phyloP scores from a whole-genome alignment of 805 yeast genomes.

The Saccharomycopsis sp. region DNA sequence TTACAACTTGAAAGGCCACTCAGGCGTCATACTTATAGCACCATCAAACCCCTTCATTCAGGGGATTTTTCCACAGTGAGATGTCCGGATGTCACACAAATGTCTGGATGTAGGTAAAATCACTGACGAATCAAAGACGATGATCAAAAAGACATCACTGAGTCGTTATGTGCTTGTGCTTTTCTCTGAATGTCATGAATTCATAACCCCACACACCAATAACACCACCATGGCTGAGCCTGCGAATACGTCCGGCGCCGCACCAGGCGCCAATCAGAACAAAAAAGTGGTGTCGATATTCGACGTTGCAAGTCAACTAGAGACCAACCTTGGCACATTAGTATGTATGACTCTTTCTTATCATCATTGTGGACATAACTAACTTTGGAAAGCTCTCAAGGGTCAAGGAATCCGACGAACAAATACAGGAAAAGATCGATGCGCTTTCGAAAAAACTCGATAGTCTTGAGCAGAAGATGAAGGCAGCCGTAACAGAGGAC shows the following conservation, averaged over 20 bases:
- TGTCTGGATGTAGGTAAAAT: no score
- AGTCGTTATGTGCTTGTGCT: no score
- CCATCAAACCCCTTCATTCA: no score
- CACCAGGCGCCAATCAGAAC: not conserved
- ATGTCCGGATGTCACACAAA: no score
- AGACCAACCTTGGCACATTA: constrained; percentile 7
- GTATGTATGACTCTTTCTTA: constrained; percentile 13
- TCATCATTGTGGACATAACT: not conserved
- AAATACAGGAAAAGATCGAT: constrained; percentile 9
- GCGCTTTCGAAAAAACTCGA: constrained; percentile 14
- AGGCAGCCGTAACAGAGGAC: not conserved
- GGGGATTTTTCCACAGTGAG: no score
- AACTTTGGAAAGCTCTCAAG: constrained; percentile 7
- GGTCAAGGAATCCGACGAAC: constrained; percentile 14
- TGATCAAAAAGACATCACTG: no score
- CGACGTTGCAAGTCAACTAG: constrained; percentile 16
- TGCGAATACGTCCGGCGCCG: not conserved
- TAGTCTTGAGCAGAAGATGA: constrained; percentile 1
- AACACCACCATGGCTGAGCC: no score
- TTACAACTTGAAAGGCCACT: no score
- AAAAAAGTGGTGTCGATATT: constrained; percentile 10
- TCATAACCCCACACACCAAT: no score
- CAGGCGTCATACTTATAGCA: no score
- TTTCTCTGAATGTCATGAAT: no score
- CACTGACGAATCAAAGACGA: no score